Evolutionary conservation across 768 basidiomycete genomes (phyloP), one percentile per base, ranked within the genome.

Genomic region (Termitomyces sp.): DNA sequence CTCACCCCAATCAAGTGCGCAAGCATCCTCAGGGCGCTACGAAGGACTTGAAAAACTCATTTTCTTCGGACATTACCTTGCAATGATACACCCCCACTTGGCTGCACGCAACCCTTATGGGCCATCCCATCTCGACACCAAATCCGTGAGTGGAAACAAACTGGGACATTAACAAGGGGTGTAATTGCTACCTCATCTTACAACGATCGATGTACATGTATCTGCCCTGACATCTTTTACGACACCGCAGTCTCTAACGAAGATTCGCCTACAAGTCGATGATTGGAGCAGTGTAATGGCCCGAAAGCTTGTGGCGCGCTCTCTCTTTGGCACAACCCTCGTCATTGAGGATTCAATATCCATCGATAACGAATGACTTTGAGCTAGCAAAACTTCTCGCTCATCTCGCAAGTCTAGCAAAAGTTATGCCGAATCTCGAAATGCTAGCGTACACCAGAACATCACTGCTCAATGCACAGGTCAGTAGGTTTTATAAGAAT

Each of bases 131-230:
- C 23, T 23, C 2, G 23, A 23, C 23, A 23, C 23, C 23, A 23
- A 23, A 23, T 23, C 23, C 23, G 23, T 23, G 23, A 23, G 23
- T 23, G 23, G 23, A 23, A 23, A 23, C 23, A 23, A 23, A 23
- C 23, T 23, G 23, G 23, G 23, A 23, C 23, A 23, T 23, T 23
- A 23, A 23, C 23, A 23, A 23, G 2, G 23, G 23, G 23, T 23
- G 23, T 23, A 23, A 23, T 23, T 23, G 23, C 23, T 23, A 23
- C 23, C 23, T 23, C 23, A 23, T 23, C 23, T 23, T 18, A 59
- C 62, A 13, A 40, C 28, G 30, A 56, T 67, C 4, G 63, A 64
- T 54, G 60, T 23, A 8, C 57, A 67, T 63, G 44, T 54, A 51
- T 61, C 63, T n/a, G 38, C 40, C 23, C 44, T 66, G 14, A 32